Evolutionary conservation across 345 rosid species (phyloP).

Genomic region (Populus tremula): DNA sequence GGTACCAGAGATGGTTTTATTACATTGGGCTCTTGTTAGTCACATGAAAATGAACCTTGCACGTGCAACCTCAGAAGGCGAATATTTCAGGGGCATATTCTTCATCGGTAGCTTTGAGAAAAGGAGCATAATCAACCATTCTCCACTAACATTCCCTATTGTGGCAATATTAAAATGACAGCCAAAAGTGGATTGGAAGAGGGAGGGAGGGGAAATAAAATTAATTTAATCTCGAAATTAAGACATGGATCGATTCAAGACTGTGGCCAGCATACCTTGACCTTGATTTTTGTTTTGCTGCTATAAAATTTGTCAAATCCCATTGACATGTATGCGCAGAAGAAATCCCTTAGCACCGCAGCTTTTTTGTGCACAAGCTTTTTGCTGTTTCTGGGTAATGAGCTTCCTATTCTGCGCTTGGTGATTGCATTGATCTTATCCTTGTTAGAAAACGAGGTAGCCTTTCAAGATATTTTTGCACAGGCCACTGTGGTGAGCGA

Average conservation of each 20-base stretch:
- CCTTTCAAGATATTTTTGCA: not conserved
- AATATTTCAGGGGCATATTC: conserved; percentile 10
- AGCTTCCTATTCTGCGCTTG: not conserved
- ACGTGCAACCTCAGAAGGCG: not conserved
- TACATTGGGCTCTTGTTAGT: not conserved
- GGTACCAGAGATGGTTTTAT: not conserved
- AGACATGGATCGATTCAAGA: not conserved
- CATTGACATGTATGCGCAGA: not conserved
- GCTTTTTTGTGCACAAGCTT: conserved; percentile 1
- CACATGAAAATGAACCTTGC: not conserved
- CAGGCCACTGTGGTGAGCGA: no score
- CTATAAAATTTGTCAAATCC: not conserved
- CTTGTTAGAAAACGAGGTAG: not conserved
- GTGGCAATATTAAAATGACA: not conserved
- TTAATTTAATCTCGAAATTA: not conserved
- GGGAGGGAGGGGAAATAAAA: no score
- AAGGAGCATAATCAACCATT: not conserved
- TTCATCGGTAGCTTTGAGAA: not conserved
- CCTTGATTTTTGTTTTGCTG: not conserved
- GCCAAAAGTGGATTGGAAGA: no score
- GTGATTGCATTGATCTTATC: not conserved
- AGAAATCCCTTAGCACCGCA: not conserved
- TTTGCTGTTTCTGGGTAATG: not conserved
- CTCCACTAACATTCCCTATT: not conserved
- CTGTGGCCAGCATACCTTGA: no score